Base-by-base conservation (phyloP, 345 rosid species). In the Bretschneidera sinensis region DNA sequence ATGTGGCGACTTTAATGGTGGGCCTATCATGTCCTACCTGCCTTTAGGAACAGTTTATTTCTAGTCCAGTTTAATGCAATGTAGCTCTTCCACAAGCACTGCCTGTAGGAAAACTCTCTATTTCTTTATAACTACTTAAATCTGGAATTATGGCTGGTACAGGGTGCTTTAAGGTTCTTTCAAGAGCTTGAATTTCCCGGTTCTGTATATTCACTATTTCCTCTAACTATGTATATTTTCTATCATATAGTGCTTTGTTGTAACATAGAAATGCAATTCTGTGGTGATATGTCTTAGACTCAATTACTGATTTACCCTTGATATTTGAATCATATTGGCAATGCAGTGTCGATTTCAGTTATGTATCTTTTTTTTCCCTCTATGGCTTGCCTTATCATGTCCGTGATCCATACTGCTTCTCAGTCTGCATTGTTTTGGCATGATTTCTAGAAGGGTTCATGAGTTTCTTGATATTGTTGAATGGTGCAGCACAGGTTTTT, bases 31-130 rank as follows among this genome's bases (percentile, higher is more conserved):
- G 71, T 67, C 84, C 81, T 63, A 66, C 81, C 48, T 76, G 66
- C 66, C 69, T 81, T 83, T 78, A 83, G 84, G 79, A 84, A 76
- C 67, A 69, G 77, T 74, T 61, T 64, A 62, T 76, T 76, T 67
- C 74, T 54, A 69, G 35, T 78, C 60, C 70, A 75, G 55, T 62
- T 75, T 77, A 81, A 78, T 80, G 79, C 74, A 24, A 76, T 80
- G 69, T 59, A 74, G 76, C 58, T 63, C 63, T 64, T 71, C 59
- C 61, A 6, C 58, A 59, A 59, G 71, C 69, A 61, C 76, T 39
- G 45, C 45, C 45, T 39, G 45, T 39, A 39, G 52, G 52, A n/a
- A 48, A 9, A 48, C 54, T 72, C 21, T 54, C n/a, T n/a, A n/a
- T 70, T 60, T 68, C 66, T 60, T 59, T 52, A 49, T 64, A 76